Evolutionary conservation across 2,329 filamentous ascomycete genomes (phyloP).

Genomic region (Cercospora brassicicola): DNA sequence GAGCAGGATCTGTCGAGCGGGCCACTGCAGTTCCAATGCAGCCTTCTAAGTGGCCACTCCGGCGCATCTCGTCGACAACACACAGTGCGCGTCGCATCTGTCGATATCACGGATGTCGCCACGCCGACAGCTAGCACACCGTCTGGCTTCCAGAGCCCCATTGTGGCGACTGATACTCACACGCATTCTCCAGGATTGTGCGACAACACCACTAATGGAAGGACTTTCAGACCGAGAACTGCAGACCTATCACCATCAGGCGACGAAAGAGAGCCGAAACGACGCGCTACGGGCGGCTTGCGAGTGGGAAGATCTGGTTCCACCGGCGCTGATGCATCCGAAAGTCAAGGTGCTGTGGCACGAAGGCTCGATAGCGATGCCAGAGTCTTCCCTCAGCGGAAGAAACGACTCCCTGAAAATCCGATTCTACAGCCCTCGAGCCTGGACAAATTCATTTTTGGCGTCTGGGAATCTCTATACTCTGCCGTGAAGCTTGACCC

Average conservation of each 20-base stretch:
- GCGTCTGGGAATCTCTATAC: conserved; percentile 54
- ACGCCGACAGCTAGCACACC: conserved; percentile 15
- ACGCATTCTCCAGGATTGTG: background rate
- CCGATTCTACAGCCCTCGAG: conserved; percentile 50
- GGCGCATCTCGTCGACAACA: conserved; percentile 10
- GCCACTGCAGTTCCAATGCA: conserved; percentile 27
- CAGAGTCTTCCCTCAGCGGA: conserved; percentile 32
- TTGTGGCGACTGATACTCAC: conserved; percentile 1
- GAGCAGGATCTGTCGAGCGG: conserved; percentile 18
- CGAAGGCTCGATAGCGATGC: conserved; percentile 29
- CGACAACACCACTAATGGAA: background rate
- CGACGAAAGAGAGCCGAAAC: conserved; percentile 45
- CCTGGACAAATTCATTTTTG: conserved; percentile 51
- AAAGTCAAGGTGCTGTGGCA: conserved; percentile 13
- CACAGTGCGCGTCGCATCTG: conserved; percentile 21
- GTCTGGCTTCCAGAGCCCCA: background rate
- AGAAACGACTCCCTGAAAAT: conserved; percentile 38
- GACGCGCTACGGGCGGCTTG: conserved; percentile 39
- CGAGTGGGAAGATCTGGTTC: conserved; percentile 29
- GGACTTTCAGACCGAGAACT: conserved; percentile 16
- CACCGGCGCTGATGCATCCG: conserved; percentile 3
- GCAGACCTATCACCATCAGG: conserved; percentile 8
- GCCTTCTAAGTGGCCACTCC: conserved; percentile 16
- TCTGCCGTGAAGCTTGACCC: conserved; percentile 46
- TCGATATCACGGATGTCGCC: conserved; percentile 22